Evolutionary conservation across 225 moss, liverwort and hornwort genomes (phyloP), one percentile per base, ranked within the genome.

Genomic region (Pseudisothecium myosuroides): DNA sequence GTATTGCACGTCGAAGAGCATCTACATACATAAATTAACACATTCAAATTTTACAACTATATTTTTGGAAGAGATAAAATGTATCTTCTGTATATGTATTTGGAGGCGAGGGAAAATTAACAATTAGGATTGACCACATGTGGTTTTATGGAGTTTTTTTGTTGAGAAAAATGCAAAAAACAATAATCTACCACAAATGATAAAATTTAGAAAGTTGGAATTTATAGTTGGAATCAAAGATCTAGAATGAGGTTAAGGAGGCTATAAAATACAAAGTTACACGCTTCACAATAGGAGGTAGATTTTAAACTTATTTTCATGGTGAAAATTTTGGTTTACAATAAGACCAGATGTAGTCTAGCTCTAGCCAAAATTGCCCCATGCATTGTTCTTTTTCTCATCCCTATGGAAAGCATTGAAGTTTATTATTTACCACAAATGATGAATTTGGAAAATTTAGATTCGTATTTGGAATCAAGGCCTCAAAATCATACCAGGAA

Each of bases 181-280:
- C 0, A 32, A 20, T 49, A 4, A 32, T 50, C 32, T 49, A 31
- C 17, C 1, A 18, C 7, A 5, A 1, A 47, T 31, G 45, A 47
- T 49, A 31, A 47, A 47, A 49, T 31, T 47, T 31, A 10, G 17
- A 29, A 73, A 47, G 10, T 29, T 47, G 3, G 6, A 45, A 45
- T 45, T 45, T 5, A 45, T 47, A 17, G 11, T 45, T 73, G 11
- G 9, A 49, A 74, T 31, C 11, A 74, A 47, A 11, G 11, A 19
- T 0, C 0, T 19, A 0, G 1, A 74, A 49, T 17, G 4, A 49
- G 0, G 12, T 19, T 0, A 0, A 0, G 0, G 4, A 29, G 1
- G 0, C 10, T 74, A 10, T 29, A 4, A 18, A 47, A 49, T 18
- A 4, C 19, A 75, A 75, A 32, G 2, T 47, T 47, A 11, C 2